These are phyloP conservation scores for Entomortierella chlamydospora DNA, from an alignment of 192 early-diverging fungal genomes.

Conservation along the genomic window DNA sequence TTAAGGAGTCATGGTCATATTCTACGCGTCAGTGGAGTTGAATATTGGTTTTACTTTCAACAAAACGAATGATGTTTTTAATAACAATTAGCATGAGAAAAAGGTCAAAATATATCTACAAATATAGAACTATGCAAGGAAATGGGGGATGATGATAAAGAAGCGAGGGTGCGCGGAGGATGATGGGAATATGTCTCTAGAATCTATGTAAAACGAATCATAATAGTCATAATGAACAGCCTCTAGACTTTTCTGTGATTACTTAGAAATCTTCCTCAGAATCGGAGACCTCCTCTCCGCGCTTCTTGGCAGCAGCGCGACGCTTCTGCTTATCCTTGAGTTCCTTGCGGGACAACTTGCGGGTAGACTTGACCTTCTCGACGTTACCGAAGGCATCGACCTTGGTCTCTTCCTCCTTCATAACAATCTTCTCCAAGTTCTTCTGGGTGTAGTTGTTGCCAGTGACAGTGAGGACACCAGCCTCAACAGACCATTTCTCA, in stretches of 20 bases:
- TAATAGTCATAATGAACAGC: conserved; percentile 10
- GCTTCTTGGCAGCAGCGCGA: conserved; percentile 66
- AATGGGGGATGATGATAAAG: conserved; percentile 4
- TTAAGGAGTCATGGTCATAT: too few relatives aligned
- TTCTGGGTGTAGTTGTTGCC: conserved; percentile 66
- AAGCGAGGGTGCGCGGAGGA: background rate
- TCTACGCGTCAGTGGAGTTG: too few relatives aligned
- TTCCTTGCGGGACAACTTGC: conserved; percentile 65
- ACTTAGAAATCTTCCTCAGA: conserved; percentile 61
- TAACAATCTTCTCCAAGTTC: conserved; percentile 58
- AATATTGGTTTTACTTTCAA: background rate
- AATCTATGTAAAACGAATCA: conserved; percentile 4
- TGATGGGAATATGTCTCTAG: conserved; percentile 19
- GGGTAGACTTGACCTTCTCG: conserved; percentile 75
- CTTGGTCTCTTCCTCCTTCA: conserved; percentile 61
- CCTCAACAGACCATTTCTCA: conserved; percentile 82
- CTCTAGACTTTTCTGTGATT: background rate
- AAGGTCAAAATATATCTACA: conserved; percentile 16
- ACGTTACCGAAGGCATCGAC: conserved; percentile 84
- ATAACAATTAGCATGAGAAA: conserved; percentile 3
- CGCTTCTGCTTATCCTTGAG: conserved; percentile 70
- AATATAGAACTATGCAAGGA: background rate
- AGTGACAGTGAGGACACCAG: conserved; percentile 63
- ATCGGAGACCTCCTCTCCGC: conserved; percentile 65
- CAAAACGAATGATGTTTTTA: conserved; percentile 12